phyloP scores from a whole-genome alignment of 441 rosid genomes.

The Erodium texanum region DNA sequence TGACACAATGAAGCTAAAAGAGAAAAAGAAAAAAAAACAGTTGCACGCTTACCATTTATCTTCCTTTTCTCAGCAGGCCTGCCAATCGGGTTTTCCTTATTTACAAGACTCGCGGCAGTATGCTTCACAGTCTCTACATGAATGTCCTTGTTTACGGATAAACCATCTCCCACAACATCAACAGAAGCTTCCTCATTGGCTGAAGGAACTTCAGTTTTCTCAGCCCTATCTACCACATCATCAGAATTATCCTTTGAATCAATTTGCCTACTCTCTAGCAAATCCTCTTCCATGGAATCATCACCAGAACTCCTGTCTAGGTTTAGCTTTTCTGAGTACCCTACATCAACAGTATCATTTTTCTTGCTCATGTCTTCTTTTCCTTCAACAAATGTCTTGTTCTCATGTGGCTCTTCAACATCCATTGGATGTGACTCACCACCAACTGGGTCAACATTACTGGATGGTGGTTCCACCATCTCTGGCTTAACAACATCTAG shows the following conservation, averaged over 20 bases:
- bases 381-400: constrained; percentile 44
- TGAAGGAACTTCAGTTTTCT: constrained; percentile 32
- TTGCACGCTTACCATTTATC: constrained; percentile 48
- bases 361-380: constrained; percentile 60
- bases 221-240: constrained; percentile 44
- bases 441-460: constrained; percentile 42
- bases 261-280: constrained; percentile 61
- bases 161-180: constrained; percentile 40
- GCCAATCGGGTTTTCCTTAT: constrained; percentile 12
- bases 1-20: neutral
- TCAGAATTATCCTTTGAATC: constrained; percentile 53
- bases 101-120: neutral
- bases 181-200: constrained; percentile 38
- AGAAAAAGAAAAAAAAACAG: no score
- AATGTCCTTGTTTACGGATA: constrained; percentile 31
- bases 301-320: constrained; percentile 96
- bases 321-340: constrained; percentile 80
- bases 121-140: constrained; percentile 30
- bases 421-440: constrained; percentile 86
- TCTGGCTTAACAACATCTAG: constrained; percentile 71
- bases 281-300: constrained; percentile 93
- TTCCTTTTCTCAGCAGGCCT: constrained; percentile 69
- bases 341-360: constrained; percentile 55
- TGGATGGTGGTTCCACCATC: constrained; percentile 72
- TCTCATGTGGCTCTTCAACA: constrained; percentile 72